Evolutionary conservation across 73 alveolate genomes (phyloP).

Genomic region (Stentor roeselii): DNA sequence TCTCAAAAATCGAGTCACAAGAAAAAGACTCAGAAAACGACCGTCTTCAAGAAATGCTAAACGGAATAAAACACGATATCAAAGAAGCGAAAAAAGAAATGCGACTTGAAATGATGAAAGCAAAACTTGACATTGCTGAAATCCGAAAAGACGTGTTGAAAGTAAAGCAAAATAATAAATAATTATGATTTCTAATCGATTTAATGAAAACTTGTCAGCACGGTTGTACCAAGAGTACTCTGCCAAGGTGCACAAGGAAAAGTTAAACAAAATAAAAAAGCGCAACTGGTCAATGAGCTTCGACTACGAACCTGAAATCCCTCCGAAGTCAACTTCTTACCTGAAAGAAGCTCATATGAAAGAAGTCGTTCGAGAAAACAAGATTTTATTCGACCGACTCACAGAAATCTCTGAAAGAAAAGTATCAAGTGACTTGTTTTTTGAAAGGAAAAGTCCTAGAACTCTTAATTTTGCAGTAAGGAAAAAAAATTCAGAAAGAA

Average conservation of each 20-base stretch:
- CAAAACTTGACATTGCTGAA: background rate
- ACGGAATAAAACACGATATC: background rate
- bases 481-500: background rate
- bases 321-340: background rate
- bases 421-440: background rate
- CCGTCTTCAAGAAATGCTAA: background rate
- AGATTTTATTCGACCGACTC: background rate
- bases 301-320: background rate
- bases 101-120: background rate
- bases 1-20: background rate
- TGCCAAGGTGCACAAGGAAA: background rate
- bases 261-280: no score
- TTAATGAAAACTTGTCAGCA: background rate
- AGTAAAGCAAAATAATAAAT: background rate
- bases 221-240: background rate
- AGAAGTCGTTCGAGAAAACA: background rate
- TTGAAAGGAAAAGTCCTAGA: background rate
- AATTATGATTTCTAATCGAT: background rate
- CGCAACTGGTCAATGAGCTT: background rate
- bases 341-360: background rate
- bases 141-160: background rate
- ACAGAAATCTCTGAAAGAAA: background rate
- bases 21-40: background rate
- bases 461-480: conserved; percentile 3
- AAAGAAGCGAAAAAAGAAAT: background rate